Percentiles rank a stretch among this genome's conserved stretches.
Conservation (phyloP, 1,139 yeast species). For the Pichia sorboxylosa region DNA sequence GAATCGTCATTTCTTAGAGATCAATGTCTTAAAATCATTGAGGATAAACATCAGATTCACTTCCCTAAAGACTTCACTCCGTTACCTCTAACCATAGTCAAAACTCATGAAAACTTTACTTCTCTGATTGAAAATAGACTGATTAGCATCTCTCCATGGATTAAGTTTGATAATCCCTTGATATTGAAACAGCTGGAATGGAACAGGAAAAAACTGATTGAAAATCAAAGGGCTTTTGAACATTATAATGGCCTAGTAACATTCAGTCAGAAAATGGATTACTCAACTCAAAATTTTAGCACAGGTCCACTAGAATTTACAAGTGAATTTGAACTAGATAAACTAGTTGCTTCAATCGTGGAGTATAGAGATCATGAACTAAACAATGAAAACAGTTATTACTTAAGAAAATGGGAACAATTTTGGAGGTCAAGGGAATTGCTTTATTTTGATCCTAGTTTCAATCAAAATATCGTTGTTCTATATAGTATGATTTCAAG, state of each 20-base stretch:
- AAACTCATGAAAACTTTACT: slow-evolving; percentile 26
- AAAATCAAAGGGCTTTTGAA: slow-evolving; percentile 18
- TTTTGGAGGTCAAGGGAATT: slow-evolving; percentile 32
- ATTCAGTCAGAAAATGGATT: slow-evolving; percentile 2
- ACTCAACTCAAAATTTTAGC: not conserved
- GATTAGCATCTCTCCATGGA: slow-evolving; percentile 40
- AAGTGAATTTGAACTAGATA: slow-evolving; percentile 21
- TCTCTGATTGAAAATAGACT: slow-evolving; percentile 28
- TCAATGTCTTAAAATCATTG: slow-evolving; percentile 37
- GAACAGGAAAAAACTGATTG: slow-evolving; percentile 25
- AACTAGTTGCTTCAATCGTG: slow-evolving; percentile 30
- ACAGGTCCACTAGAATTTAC: slow-evolving; percentile 1
- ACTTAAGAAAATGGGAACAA: slow-evolving; percentile 51
- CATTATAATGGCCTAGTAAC: slow-evolving; percentile 13
- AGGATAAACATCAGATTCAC: slow-evolving; percentile 1
- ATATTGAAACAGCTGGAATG: slow-evolving; percentile 30
- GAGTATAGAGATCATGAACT: slow-evolving; percentile 25
- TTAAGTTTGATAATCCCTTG: slow-evolving; percentile 33
- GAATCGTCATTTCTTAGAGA: slow-evolving; percentile 78
- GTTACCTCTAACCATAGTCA: slow-evolving; percentile 11
- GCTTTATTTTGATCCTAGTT: slow-evolving; percentile 48
- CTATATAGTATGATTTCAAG: slow-evolving; percentile 75
- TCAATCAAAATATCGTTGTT: slow-evolving; percentile 68
- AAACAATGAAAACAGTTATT: slow-evolving; percentile 20
- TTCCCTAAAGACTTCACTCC: slow-evolving; percentile 9